These are phyloP conservation scores for Dictyostelium firmibasis DNA, from an alignment of 78 protist species.

Conservation along the genomic window DNA sequence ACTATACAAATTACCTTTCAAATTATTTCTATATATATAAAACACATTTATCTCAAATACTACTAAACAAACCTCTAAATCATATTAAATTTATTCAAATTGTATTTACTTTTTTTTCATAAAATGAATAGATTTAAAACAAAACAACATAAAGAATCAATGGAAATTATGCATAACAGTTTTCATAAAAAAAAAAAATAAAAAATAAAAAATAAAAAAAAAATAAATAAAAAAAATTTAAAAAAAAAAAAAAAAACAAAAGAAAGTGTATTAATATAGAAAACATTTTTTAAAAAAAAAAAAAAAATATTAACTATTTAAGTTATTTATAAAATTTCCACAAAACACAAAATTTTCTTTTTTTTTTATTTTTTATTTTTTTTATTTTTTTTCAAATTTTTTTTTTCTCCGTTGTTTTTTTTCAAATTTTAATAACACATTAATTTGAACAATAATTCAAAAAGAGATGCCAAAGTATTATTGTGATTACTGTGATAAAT, in stretches of 20 bases:
- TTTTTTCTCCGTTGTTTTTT: neutral
- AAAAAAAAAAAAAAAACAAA: too few relatives aligned
- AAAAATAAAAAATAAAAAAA: too few relatives aligned
- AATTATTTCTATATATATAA: too few relatives aligned
- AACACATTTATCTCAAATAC: neutral
- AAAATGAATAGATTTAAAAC: neutral
- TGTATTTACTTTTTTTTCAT: neutral
- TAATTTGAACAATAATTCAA: neutral
- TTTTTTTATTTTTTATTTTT: too few relatives aligned
- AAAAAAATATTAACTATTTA: too few relatives aligned
- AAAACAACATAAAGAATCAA: neutral
- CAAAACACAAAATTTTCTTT: neutral
- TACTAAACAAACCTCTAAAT: too few relatives aligned
- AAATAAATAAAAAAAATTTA: too few relatives aligned
- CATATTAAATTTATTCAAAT: neutral
- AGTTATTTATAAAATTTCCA: neutral
- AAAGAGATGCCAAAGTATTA: conserved; percentile 77
- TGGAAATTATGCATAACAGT: neutral
- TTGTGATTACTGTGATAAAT: conserved; percentile 90
- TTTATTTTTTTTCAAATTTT: too few relatives aligned
- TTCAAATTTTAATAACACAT: neutral
- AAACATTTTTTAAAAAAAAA: too few relatives aligned
- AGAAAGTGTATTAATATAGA: too few relatives aligned
- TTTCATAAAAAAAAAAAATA: neutral
- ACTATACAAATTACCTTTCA: too few relatives aligned